Percentiles rank a stretch among this genome's conserved stretches.
These are phyloP conservation scores for Ogataea salicorniae DNA, from an alignment of 805 yeast species.

Conservation along the genomic window DNA sequence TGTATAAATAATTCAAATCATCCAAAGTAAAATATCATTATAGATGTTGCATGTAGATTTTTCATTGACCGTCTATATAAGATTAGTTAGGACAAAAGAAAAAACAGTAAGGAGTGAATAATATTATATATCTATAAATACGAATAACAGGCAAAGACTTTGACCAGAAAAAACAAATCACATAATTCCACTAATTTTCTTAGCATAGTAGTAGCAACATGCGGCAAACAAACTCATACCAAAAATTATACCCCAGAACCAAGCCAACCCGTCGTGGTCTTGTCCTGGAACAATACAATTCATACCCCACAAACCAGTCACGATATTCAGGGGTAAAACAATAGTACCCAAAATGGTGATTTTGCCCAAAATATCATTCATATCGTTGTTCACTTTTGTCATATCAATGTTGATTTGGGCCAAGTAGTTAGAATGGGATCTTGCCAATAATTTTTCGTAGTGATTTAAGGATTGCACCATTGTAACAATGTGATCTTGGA, in stretches of 20 bases:
- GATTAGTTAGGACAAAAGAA: too few species aligned
- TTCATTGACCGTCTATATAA: too few species aligned
- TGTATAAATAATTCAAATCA: too few species aligned
- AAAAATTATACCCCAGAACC: conserved; percentile 56
- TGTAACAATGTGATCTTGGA: conserved; percentile 94
- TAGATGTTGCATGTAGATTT: too few species aligned
- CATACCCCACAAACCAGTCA: conserved; percentile 99
- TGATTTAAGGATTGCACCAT: conserved; percentile 95
- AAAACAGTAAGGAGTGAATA: too few species aligned
- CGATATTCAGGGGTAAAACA: conserved; percentile 89
- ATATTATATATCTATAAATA: too few species aligned
- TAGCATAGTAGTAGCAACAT: conserved; percentile 44
- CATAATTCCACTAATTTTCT: conserved; percentile 32
- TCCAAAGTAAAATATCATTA: too few species aligned
- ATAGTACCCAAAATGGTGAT: conserved; percentile 92
- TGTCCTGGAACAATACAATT: conserved; percentile 97
- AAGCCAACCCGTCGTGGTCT: conserved; percentile 47
- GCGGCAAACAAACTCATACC: conserved; percentile 45
- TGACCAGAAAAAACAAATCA: conserved; percentile 1
- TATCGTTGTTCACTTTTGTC: conserved; percentile 95
- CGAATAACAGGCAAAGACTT: neutral
- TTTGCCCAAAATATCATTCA: conserved; percentile 93
- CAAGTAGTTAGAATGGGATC: conserved; percentile 93
- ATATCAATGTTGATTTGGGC: conserved; percentile 97
- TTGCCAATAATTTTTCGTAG: conserved; percentile 86